Percentiles rank a stretch among this genome's conserved stretches.
phyloP scores from a whole-genome alignment of 1,139 yeast genomes.

The Taphrina confusa region DNA sequence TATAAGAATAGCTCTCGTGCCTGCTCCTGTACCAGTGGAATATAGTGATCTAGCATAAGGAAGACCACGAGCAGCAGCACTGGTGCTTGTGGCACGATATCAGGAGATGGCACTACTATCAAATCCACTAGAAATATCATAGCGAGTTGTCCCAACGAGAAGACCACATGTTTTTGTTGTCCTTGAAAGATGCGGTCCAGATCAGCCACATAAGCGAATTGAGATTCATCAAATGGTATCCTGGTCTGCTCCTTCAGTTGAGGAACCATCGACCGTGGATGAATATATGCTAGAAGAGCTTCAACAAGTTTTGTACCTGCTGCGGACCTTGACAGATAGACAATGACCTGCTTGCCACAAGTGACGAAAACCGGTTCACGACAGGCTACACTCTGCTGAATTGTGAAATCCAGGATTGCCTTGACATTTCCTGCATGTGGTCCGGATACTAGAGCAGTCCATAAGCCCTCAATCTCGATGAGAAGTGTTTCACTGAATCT shows the following conservation, averaged over 20 bases:
- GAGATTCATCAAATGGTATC: constrained; percentile 44
- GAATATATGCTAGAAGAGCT: constrained; percentile 64
- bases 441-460: constrained; percentile 87
- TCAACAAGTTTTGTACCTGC: constrained; percentile 63
- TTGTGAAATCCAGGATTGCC: constrained; percentile 68
- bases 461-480: constrained; percentile 85
- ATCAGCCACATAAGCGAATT: constrained; percentile 76
- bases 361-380: constrained; percentile 76
- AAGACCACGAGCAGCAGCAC: constrained; percentile 79
- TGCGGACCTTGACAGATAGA: constrained; percentile 66
- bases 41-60: constrained; percentile 82
- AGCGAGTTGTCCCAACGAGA: constrained; percentile 85
- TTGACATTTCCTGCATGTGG: constrained; percentile 67
- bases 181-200: constrained; percentile 60
- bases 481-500: constrained; percentile 71
- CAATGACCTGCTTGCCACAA: constrained; percentile 75
- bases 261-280: constrained; percentile 87
- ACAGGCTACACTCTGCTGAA: constrained; percentile 67
- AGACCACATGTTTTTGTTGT: constrained; percentile 68
- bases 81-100: constrained; percentile 61
- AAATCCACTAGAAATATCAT: constrained; percentile 81
- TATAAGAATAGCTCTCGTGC: constrained; percentile 76
- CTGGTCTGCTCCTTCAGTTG: constrained; percentile 51
- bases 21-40: constrained; percentile 77
- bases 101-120: constrained; percentile 60